These are phyloP conservation scores for Candida fluviatilis DNA, from an alignment of 805 yeast species.

Conservation along the genomic window DNA sequence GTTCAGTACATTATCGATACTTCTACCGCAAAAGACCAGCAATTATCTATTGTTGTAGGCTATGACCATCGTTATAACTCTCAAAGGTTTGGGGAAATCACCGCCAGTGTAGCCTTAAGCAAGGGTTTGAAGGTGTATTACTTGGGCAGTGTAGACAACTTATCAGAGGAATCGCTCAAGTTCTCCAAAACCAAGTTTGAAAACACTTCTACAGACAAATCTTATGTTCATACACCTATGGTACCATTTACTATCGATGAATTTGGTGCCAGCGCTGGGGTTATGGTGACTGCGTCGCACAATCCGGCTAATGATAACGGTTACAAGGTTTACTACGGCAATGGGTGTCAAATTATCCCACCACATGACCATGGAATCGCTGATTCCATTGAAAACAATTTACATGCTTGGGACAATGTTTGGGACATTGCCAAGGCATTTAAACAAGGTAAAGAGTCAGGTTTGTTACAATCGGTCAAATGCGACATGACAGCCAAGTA, in stretches of 20 bases:
- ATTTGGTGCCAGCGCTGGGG: constrained; percentile 67
- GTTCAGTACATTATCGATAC: constrained; percentile 43
- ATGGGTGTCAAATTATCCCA: constrained; percentile 94
- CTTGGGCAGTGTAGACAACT: constrained; percentile 40
- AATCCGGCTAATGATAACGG: constrained; percentile 88
- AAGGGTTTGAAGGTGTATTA: constrained; percentile 69
- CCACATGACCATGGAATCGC: constrained; percentile 84
- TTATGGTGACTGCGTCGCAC: constrained; percentile 91
- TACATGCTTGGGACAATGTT: constrained; percentile 54
- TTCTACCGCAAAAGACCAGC: constrained; percentile 8
- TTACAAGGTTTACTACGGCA: constrained; percentile 87
- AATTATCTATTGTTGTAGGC: constrained; percentile 63
- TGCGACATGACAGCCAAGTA: constrained; percentile 42
- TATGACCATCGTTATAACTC: constrained; percentile 91
- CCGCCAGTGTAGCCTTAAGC: constrained; percentile 68
- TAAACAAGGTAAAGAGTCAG: constrained; percentile 13
- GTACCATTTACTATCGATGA: constrained; percentile 83
- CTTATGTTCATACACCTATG: constrained; percentile 73
- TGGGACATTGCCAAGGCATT: constrained; percentile 44
- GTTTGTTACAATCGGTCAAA: constrained; percentile 37
- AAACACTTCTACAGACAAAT: constrained; percentile 7
- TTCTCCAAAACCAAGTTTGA: constrained; percentile 6
- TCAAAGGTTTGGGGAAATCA: constrained; percentile 67
- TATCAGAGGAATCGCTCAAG: constrained; percentile 24
- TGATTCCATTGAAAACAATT: constrained; percentile 50